Conservation (phyloP, 441 rosid genomes). For the Jatropha podagrica region DNA sequence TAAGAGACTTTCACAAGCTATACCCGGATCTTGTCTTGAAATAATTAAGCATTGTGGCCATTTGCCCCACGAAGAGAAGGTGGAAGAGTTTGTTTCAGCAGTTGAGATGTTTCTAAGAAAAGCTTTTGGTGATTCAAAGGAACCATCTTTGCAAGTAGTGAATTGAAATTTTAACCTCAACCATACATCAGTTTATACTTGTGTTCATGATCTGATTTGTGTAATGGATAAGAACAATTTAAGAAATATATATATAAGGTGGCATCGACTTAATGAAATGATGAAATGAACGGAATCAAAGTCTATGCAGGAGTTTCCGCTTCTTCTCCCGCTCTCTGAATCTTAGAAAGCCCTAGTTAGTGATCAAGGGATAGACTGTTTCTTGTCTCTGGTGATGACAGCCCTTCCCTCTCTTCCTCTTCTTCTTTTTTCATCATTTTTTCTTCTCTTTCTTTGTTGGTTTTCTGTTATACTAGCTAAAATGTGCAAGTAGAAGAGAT, state of each 20-base stretch:
- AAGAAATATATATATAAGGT: not conserved
- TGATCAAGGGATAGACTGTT: no score
- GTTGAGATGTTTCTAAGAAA: conserved; percentile 63
- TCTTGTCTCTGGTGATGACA: no score
- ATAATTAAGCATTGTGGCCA: conserved; percentile 82
- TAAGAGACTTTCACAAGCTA: conserved; percentile 62
- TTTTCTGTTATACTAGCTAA: no score
- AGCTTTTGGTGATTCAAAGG: conserved; percentile 43
- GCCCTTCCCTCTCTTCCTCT: no score
- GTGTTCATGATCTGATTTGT: not conserved
- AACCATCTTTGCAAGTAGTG: conserved; percentile 27
- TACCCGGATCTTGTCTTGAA: conserved; percentile 67
- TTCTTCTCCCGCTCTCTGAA: no score
- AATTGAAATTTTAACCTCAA: not conserved
- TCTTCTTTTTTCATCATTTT: no score
- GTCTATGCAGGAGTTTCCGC: no score
- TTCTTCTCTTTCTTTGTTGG: no score
- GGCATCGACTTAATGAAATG: not conserved
- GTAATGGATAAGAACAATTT: not conserved
- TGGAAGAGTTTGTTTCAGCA: conserved; percentile 68
- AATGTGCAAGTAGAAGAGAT: no score
- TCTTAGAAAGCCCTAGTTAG: no score
- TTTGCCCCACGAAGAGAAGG: conserved; percentile 88
- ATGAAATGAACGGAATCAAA: not conserved
- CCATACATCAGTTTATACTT: not conserved